phyloP scores from a whole-genome alignment of 768 basidiomycete species.

The Gautieria morchelliformis region DNA sequence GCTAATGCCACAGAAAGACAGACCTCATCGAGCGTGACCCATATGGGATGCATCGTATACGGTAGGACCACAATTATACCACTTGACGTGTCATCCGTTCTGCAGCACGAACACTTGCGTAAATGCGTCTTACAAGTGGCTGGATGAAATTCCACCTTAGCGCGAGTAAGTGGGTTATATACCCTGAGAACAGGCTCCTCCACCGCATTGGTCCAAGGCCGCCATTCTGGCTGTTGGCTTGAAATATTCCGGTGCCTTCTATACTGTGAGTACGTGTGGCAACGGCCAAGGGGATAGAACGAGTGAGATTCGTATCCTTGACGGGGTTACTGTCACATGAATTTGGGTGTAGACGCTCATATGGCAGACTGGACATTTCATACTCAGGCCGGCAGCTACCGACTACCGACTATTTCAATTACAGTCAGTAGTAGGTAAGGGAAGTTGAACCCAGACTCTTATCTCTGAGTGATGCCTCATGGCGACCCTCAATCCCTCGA shows the following conservation, averaged over 20 bases:
- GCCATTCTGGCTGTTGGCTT: conserved; percentile 31
- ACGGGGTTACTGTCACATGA: too few relatives aligned
- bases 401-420: too few relatives aligned
- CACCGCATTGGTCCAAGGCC: conserved; percentile 32
- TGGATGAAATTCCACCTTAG: conserved; percentile 50
- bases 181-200: conserved; percentile 67
- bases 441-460: too few relatives aligned
- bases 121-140: neutral
- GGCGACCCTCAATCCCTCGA: too few relatives aligned
- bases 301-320: neutral
- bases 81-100: conserved; percentile 72
- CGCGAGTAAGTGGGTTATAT: conserved; percentile 87
- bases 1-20: neutral
- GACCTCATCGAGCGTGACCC: conserved; percentile 85
- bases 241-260: neutral
- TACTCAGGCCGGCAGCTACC: too few relatives aligned
- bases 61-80: conserved; percentile 99
- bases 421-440: too few relatives aligned
- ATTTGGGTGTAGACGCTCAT: too few relatives aligned
- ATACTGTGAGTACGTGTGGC: neutral
- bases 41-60: conserved; percentile 98
- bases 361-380: too few relatives aligned
- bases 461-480: too few relatives aligned
- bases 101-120: conserved; percentile 45
- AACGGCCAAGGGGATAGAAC: neutral